Percentiles rank a stretch among this genome's conserved stretches.
Evolutionary conservation across 495 filamentous ascomycete species (phyloP).

Genomic region (Massariosphaeria phaeospora): DNA sequence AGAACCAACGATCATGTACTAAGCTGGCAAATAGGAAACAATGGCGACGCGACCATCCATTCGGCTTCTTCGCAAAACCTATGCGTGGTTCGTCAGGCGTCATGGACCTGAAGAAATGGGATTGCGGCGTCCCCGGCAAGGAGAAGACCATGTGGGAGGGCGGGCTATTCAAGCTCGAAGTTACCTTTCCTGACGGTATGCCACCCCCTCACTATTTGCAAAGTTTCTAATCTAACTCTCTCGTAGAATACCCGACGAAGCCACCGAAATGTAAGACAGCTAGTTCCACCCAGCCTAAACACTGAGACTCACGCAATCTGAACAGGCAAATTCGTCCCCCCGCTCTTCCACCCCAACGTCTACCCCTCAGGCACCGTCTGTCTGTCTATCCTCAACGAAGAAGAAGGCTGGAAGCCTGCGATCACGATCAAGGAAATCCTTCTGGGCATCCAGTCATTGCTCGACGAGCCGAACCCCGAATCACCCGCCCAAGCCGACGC

Average conservation of each 20-base stretch:
- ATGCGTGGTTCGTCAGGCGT: conserved; percentile 71
- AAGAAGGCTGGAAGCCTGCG: conserved; percentile 96
- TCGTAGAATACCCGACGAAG: conserved; percentile 93
- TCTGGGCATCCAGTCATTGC: conserved; percentile 87
- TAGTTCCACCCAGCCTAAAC: background rate
- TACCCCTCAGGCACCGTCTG: conserved; percentile 98
- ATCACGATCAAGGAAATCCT: conserved; percentile 98
- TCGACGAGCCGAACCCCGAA: conserved; percentile 95
- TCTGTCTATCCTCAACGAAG: conserved; percentile 95
- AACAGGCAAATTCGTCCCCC: conserved; percentile 90
- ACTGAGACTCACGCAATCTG: background rate
- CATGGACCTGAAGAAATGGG: conserved; percentile 91
- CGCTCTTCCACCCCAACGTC: conserved; percentile 97
- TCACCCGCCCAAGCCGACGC: conserved; percentile 96
- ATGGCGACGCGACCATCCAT: conserved; percentile 95
- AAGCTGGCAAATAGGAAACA: conserved; percentile 91
- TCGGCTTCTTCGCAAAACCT: conserved; percentile 93
- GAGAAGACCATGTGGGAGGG: conserved; percentile 96
- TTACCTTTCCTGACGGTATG: conserved; percentile 92
- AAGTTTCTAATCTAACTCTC: background rate
- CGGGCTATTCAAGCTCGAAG: conserved; percentile 86
- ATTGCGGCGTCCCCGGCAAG: conserved; percentile 93
- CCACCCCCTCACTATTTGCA: conserved; percentile 13
- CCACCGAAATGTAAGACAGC: conserved; percentile 79
- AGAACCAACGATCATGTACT: no score